Evolutionary conservation across 345 rosid genomes (phyloP).

Genomic region (Eucalyptus cloeziana): DNA sequence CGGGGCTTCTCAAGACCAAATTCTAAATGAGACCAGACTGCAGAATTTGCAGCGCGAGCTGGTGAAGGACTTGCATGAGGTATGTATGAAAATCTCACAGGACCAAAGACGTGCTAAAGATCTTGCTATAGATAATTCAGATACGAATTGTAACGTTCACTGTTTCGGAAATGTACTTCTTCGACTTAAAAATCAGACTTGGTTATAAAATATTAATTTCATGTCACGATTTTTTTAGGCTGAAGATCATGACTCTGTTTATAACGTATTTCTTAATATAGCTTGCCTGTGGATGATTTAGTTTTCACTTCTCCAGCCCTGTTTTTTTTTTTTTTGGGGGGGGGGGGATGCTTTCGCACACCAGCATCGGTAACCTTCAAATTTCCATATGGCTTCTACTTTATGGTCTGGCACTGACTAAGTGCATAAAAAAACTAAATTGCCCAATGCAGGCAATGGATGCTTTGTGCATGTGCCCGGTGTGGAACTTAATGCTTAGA

Average conservation of each 20-base stretch:
- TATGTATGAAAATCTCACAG: slow-evolving; percentile 5
- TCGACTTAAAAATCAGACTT: background rate
- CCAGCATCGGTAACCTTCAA: background rate
- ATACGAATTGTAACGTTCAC: background rate
- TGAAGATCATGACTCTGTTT: background rate
- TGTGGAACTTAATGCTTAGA: background rate
- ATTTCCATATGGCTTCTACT: background rate
- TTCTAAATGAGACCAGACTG: slow-evolving; percentile 86
- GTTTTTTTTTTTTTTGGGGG: no score
- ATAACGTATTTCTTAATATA: background rate
- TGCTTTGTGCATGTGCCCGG: background rate
- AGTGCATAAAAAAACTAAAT: background rate
- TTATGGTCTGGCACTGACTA: background rate
- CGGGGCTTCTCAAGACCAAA: slow-evolving; percentile 98
- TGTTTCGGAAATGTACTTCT: background rate
- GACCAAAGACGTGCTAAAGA: background rate
- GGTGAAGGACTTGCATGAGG: slow-evolving; percentile 86
- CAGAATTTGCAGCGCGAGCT: slow-evolving; percentile 87
- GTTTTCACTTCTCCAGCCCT: background rate
- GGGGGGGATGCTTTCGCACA: no score
- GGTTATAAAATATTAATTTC: background rate
- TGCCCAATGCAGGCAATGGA: background rate
- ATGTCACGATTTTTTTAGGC: background rate
- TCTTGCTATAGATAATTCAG: background rate
- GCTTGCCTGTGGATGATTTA: background rate